These are phyloP conservation scores for Acacia crassicarpa DNA, from an alignment of 306 rosid genomes.

Conservation along the genomic window DNA sequence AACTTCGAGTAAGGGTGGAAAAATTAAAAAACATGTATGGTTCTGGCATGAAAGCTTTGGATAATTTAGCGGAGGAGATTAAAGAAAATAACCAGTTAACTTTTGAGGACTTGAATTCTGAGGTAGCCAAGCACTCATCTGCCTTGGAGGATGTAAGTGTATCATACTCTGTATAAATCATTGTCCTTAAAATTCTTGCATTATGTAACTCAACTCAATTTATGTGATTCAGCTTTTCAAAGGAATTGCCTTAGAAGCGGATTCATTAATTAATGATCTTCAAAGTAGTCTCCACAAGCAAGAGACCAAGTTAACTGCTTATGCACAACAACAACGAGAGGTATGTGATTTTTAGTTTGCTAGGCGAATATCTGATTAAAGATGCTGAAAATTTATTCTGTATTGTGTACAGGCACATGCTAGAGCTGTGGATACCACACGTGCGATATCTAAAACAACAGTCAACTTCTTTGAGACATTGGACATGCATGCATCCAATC, in stretches of 20 bases:
- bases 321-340: constrained; percentile 91
- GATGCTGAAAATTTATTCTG: constrained; percentile 28
- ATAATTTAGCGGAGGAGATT: constrained; percentile 78
- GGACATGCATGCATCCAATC: constrained; percentile 78
- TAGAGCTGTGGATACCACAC: constrained; percentile 87
- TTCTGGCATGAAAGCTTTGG: constrained; percentile 81
- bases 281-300: constrained; percentile 89
- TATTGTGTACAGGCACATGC: constrained; percentile 73
- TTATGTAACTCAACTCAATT: constrained; percentile 44
- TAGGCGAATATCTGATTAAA: constrained; percentile 6
- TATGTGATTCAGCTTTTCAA: constrained; percentile 75
- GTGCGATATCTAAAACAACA: constrained; percentile 83
- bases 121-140: constrained; percentile 89
- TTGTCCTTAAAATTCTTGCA: constrained; percentile 1
- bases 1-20: constrained; percentile 70
- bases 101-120: constrained; percentile 74
- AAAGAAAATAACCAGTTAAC: constrained; percentile 82
- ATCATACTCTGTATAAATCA: constrained; percentile 3
- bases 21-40: constrained; percentile 77
- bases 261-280: constrained; percentile 78
- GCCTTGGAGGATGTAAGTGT: constrained; percentile 82
- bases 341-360: constrained; percentile 41
- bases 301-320: constrained; percentile 78
- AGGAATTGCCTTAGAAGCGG: constrained; percentile 94
- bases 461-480: constrained; percentile 80